Evolutionary conservation across 2,329 filamentous ascomycete genomes (phyloP), one percentile per base, ranked within the genome.

Genomic region (Aspergillus amoenus): DNA sequence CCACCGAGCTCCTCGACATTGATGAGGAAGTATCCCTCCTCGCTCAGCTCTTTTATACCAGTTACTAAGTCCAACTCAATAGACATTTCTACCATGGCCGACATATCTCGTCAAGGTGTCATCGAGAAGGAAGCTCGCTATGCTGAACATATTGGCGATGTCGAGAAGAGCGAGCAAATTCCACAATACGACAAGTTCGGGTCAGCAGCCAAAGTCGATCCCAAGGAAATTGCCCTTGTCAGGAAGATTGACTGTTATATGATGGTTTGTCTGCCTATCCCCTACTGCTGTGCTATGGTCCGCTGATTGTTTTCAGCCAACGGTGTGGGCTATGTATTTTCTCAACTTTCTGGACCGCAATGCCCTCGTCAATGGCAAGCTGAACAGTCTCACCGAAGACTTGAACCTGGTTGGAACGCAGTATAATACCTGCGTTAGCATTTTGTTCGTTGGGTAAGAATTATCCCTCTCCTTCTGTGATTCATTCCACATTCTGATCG

Each of bases 371-470:
- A 60, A 63, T 30, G 65, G 59, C 30, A 60, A 64, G 11, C 40
- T 61, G 13, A 59, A 57, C 32, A 56, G 56, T 18, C 41, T 59
- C 3, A 27, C 39, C 2, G 21, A 56, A 21, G 79, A 82, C 45
- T 68, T 81, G 15, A 67, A 70, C 7, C 67, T 81, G 62, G 70
- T 69, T 2, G 76, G 76, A 6, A 76, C 73, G 6, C 73, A 79
- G 60, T 79, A 77, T 61, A 71, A 78, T 57, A 78, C 76, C n/a
- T 72, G 71, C 52, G 72, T 78, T n/a, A 73, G 70, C 21, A 76
- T 78, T 52, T 63, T 78, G 6, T 79, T 78, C 56, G 75, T 76
- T 11, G 75, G 76, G 40, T 71, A 64, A 37, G 49, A 7, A 42
- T 2, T n/a, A 30, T 21, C 30, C 51, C 46, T 18, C 27, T 51